These are phyloP conservation scores for Stereocaulon alpinum DNA, from an alignment of 495 filamentous ascomycete genomes.

Conservation along the genomic window DNA sequence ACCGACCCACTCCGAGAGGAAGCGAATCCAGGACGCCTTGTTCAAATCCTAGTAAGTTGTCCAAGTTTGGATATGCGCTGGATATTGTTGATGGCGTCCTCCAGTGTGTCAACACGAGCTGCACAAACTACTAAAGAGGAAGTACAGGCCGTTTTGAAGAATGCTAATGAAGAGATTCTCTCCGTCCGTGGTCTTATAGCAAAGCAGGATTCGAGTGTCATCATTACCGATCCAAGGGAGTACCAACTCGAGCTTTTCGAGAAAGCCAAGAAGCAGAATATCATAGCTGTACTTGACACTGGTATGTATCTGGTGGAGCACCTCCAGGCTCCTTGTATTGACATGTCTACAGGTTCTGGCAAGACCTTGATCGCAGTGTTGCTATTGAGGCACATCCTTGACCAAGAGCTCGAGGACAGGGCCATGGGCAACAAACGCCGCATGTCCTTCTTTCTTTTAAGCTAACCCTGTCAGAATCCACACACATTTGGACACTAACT, in stretches of 20 bases:
- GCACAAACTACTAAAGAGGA: slow-evolving; percentile 27
- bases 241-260: slow-evolving; percentile 94
- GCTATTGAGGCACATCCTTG: slow-evolving; percentile 65
- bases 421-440: slow-evolving; percentile 47
- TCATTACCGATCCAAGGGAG: slow-evolving; percentile 68
- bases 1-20: slow-evolving; percentile 37
- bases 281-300: slow-evolving; percentile 92
- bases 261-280: slow-evolving; percentile 74
- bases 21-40: slow-evolving; percentile 39
- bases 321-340: background rate
- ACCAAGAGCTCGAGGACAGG: slow-evolving; percentile 67
- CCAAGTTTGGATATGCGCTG: background rate
- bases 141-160: slow-evolving; percentile 21
- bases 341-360: slow-evolving; percentile 56
- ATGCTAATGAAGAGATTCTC: slow-evolving; percentile 27
- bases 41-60: slow-evolving; percentile 44
- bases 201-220: slow-evolving; percentile 37
- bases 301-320: slow-evolving; percentile 34
- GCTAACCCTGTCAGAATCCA: background rate
- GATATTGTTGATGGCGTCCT: slow-evolving; percentile 21
- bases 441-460: slow-evolving; percentile 76
- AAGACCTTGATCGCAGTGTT: slow-evolving; percentile 93
- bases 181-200: slow-evolving; percentile 37
- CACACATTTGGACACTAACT: slow-evolving; percentile 6
- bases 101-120: slow-evolving; percentile 35